Conservation (phyloP, 1,284 basidiomycete genomes). For the Phellinidium pouzarii region DNA sequence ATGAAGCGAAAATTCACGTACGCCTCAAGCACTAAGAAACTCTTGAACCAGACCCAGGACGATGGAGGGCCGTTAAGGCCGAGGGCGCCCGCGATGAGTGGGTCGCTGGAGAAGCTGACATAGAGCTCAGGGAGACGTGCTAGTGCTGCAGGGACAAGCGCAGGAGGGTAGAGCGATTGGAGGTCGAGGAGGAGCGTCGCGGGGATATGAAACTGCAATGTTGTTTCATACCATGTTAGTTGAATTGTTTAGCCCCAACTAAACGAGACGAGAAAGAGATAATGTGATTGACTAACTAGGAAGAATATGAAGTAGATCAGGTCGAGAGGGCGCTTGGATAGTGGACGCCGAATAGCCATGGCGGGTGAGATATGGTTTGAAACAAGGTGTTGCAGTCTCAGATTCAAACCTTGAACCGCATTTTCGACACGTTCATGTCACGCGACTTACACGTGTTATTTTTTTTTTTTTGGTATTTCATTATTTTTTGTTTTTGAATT, state of each 20-base stretch:
- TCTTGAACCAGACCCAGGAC: conserved; percentile 57
- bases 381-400: background rate
- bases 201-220: conserved; percentile 52
- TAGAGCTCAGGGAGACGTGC: conserved; percentile 40
- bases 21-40: conserved; percentile 54
- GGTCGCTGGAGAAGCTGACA: conserved; percentile 50
- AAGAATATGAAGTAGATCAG: conserved; percentile 61
- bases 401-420: background rate
- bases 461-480: background rate
- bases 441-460: background rate
- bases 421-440: background rate
- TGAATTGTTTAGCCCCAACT: background rate
- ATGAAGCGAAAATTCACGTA: conserved; percentile 10
- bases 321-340: conserved; percentile 46
- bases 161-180: conserved; percentile 58
- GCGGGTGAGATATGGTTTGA: background rate
- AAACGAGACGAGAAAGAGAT: background rate
- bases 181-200: conserved; percentile 60
- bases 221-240: background rate
- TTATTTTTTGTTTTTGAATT: background rate
- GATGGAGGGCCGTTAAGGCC: conserved; percentile 35
- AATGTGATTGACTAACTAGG: conserved; percentile 32
- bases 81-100: conserved; percentile 49
- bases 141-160: conserved; percentile 41
- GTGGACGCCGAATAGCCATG: conserved; percentile 4